Conservation (phyloP, 1,139 yeast species). For the Saccharomyces hybrid region DNA sequence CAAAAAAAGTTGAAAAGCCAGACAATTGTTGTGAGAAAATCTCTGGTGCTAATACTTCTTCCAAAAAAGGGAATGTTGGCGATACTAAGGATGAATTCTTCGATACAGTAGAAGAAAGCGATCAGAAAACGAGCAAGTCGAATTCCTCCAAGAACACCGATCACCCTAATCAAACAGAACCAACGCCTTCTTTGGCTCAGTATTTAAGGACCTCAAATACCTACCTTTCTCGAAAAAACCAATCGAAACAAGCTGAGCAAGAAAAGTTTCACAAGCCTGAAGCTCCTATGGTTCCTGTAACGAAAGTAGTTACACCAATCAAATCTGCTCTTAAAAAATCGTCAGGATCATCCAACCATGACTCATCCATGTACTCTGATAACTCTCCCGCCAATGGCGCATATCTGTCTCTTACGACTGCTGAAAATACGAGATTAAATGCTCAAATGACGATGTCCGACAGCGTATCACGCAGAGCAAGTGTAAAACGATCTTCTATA, state of each 20-base stretch:
- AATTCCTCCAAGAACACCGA: conserved; percentile 1
- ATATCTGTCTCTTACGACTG: conserved; percentile 61
- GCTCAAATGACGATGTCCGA: conserved; percentile 45
- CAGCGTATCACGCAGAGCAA: conserved; percentile 13
- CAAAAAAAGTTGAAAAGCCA: not conserved
- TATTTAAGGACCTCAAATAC: conserved; percentile 21
- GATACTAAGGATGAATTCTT: not conserved
- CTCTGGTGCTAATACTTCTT: not conserved
- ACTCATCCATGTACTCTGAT: conserved; percentile 10
- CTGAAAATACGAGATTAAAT: conserved; percentile 68
- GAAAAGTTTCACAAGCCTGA: not conserved
- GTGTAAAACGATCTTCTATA: conserved; percentile 5
- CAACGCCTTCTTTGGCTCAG: conserved; percentile 16
- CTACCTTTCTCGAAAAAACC: conserved; percentile 10
- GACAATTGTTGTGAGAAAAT: not conserved
- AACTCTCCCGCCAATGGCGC: conserved; percentile 49
- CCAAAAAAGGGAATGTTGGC: not conserved
- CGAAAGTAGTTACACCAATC: conserved; percentile 35
- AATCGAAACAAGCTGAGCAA: not conserved
- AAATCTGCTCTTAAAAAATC: conserved; percentile 59
- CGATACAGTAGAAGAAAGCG: not conserved
- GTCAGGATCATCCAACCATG: conserved; percentile 17
- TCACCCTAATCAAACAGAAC: not conserved
- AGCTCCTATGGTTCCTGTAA: conserved; percentile 1
- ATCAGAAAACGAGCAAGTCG: not conserved